phyloP scores from a whole-genome alignment of 495 filamentous ascomycete genomes.

The Podospora didyma region DNA sequence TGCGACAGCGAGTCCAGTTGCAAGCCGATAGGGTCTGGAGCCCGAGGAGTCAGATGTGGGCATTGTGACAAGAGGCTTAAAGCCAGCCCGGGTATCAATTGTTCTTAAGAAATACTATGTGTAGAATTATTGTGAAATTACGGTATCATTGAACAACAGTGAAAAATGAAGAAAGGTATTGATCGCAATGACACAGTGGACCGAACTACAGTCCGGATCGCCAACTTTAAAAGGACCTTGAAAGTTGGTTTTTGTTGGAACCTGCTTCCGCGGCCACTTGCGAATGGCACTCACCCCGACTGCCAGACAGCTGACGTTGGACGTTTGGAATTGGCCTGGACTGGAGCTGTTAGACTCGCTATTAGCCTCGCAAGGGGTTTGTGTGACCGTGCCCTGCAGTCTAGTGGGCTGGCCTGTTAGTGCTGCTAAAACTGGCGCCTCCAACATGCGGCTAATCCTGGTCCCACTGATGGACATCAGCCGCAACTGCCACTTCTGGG shows the following conservation, averaged over 20 bases:
- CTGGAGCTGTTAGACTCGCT: background rate
- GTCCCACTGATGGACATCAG: constrained; percentile 14
- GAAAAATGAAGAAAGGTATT: no score
- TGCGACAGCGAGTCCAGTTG: constrained; percentile 37
- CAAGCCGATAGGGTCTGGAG: no score
- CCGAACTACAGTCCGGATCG: no score
- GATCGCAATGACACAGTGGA: no score
- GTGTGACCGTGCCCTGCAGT: no score
- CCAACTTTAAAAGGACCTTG: background rate
- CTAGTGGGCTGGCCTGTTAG: no score
- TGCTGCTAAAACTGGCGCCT: constrained; percentile 1
- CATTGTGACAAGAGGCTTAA: no score
- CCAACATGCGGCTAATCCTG: constrained; percentile 14
- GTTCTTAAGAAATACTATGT: no score
- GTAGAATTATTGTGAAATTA: no score
- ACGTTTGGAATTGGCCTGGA: background rate
- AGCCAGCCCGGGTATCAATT: no score
- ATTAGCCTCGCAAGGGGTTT: background rate
- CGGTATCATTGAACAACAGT: no score
- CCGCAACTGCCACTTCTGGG: constrained; percentile 6
- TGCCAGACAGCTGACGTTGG: constrained; percentile 20
- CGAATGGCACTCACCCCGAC: background rate
- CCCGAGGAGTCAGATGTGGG: no score
- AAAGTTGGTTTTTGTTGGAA: background rate
- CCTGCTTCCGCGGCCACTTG: background rate